phyloP scores from a whole-genome alignment of 805 yeast genomes.

The Starmerella apicola region DNA sequence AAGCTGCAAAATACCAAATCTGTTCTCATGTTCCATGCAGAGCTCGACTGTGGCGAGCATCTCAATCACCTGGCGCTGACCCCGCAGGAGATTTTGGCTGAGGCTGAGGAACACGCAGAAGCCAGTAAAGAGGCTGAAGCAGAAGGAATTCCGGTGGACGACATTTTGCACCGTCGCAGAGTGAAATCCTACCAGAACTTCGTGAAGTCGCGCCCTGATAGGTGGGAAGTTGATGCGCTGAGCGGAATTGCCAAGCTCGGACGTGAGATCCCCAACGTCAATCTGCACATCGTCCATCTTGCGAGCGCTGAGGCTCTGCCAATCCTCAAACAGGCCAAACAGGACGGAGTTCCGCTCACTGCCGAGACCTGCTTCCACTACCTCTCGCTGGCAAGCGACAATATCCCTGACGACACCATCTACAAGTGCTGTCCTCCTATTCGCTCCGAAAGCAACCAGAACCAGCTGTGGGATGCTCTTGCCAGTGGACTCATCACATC shows the following conservation, averaged over 20 bases:
- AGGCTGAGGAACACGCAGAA: background rate
- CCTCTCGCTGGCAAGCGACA: slow-evolving; percentile 61
- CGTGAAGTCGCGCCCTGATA: slow-evolving; percentile 80
- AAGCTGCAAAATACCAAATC: slow-evolving; percentile 51
- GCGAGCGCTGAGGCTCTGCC: slow-evolving; percentile 79
- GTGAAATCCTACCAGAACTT: slow-evolving; percentile 58
- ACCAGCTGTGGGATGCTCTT: slow-evolving; percentile 67
- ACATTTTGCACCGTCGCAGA: too few species aligned
- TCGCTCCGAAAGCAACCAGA: slow-evolving; percentile 58
- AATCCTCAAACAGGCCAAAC: slow-evolving; percentile 50
- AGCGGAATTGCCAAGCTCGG: slow-evolving; percentile 55
- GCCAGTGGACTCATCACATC: slow-evolving; percentile 53
- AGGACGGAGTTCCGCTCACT: slow-evolving; percentile 35
- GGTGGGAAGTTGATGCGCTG: slow-evolving; percentile 76
- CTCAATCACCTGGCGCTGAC: background rate
- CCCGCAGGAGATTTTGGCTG: too few species aligned
- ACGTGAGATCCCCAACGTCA: slow-evolving; percentile 27
- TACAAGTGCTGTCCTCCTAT: slow-evolving; percentile 96
- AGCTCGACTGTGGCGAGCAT: slow-evolving; percentile 40
- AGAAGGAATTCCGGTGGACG: slow-evolving; percentile 20
- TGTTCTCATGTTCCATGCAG: slow-evolving; percentile 87
- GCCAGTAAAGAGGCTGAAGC: background rate
- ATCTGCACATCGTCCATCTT: slow-evolving; percentile 77
- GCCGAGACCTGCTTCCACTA: slow-evolving; percentile 96
- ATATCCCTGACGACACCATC: slow-evolving; percentile 65